A percentile compares a stretch with the other conserved stretches of the same genome.
Evolutionary conservation across 257 asterid species (phyloP).

Genomic region (Thymus quinquecostatus): DNA sequence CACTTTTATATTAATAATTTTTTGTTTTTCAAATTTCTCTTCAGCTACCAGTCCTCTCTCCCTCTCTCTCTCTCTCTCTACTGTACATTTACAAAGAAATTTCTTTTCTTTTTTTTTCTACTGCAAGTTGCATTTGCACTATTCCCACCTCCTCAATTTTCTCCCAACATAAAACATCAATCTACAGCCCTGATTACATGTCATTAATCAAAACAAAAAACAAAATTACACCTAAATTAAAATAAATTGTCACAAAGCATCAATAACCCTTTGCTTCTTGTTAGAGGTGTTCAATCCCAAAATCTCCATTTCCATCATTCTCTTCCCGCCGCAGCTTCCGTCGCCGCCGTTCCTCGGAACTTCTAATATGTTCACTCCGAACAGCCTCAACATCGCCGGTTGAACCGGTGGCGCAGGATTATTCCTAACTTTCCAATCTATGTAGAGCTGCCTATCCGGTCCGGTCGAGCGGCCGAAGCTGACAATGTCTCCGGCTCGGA

Average conservation of each 20-base stretch:
- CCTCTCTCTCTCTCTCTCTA: constrained; percentile 4
- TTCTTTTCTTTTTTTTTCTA: not conserved
- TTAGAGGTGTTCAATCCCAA: constrained; percentile 48
- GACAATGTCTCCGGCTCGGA: constrained; percentile 77
- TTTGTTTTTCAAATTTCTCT: constrained; percentile 4
- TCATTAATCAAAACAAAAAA: constrained; percentile 4
- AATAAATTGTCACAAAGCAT: constrained; percentile 58
- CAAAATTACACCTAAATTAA: constrained; percentile 12
- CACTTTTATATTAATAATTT: not conserved
- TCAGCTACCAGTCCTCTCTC: constrained; percentile 19
- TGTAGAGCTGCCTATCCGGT: constrained; percentile 62
- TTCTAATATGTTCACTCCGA: constrained; percentile 71
- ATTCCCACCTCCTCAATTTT: not conserved
- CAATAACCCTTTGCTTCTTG: constrained; percentile 71
- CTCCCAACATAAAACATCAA: constrained; percentile 27
- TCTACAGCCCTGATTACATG: constrained; percentile 27
- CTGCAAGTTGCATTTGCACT: constrained; percentile 36
- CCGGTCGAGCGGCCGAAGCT: constrained; percentile 58
- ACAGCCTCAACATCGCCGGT: constrained; percentile 51
- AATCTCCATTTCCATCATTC: constrained; percentile 63
- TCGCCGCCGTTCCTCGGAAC: constrained; percentile 33
- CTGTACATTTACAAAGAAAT: constrained; percentile 34
- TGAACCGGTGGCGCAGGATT: not conserved
- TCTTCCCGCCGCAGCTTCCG: constrained; percentile 54
- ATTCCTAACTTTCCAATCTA: constrained; percentile 56